phyloP scores from a whole-genome alignment of 345 rosid genomes.

The Eucalyptus polybractea region DNA sequence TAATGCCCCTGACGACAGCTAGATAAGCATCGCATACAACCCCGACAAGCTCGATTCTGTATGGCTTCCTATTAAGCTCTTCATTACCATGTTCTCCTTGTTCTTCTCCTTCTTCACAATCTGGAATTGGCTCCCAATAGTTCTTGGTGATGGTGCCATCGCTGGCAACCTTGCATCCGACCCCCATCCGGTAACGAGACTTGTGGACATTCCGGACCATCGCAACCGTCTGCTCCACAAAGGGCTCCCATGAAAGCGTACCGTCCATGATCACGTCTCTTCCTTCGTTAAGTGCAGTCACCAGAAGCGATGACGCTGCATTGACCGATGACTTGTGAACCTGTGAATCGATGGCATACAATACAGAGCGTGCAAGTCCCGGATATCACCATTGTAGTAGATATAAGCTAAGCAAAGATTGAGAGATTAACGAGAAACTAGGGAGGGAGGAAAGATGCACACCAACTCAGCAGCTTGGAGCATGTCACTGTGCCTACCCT shows the following conservation, averaged over 20 bases:
- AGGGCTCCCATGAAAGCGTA: constrained; percentile 87
- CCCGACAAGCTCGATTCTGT: constrained; percentile 72
- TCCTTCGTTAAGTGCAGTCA: constrained; percentile 93
- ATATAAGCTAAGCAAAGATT: not conserved
- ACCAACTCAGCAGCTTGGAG: constrained; percentile 86
- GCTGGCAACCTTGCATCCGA: constrained; percentile 49
- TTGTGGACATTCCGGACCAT: constrained; percentile 82
- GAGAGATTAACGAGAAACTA: not conserved
- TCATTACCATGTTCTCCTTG: constrained; percentile 19
- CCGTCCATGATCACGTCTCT: constrained; percentile 95
- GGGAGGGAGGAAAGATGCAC: not conserved
- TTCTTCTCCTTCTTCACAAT: constrained; percentile 19
- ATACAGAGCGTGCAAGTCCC: not conserved
- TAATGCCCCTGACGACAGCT: constrained; percentile 80
- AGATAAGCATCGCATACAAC: constrained; percentile 90
- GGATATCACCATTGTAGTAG: not conserved
- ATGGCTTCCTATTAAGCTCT: constrained; percentile 36
- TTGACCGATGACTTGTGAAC: constrained; percentile 84
- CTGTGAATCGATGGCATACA: constrained; percentile 3
- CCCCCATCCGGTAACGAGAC: constrained; percentile 65
- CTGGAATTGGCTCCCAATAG: constrained; percentile 49
- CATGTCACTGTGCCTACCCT: constrained; percentile 73
- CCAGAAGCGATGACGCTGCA: constrained; percentile 82
- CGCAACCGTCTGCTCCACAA: constrained; percentile 72
- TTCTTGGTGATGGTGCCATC: constrained; percentile 55